These are phyloP conservation scores for Aspergillus japonicus DNA, from an alignment of 2,329 filamentous ascomycete genomes.

Conservation along the genomic window DNA sequence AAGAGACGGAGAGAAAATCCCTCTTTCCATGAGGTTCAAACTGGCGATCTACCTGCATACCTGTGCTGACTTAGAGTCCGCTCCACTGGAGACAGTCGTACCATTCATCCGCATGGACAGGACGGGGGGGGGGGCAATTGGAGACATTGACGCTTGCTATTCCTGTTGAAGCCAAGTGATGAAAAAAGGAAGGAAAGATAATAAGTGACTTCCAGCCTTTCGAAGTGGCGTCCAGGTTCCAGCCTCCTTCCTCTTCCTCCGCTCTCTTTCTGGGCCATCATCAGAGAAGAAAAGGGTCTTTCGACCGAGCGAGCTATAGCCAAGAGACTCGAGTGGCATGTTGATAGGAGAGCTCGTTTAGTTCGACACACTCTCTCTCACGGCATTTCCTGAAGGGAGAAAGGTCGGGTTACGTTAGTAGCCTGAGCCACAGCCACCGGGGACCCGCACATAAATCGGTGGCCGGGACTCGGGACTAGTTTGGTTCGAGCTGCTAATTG, in stretches of 20 bases:
- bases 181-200: no score
- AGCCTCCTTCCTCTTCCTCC: not conserved
- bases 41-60: not conserved
- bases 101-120: not conserved
- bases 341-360: not conserved
- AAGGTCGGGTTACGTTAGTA: not conserved
- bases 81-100: not conserved
- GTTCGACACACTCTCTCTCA: not conserved
- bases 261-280: not conserved
- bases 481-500: constrained; percentile 7
- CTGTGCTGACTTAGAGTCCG: not conserved
- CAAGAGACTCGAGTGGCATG: not conserved
- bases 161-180: not conserved
- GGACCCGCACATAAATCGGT: not conserved
- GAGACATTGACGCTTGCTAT: not conserved
- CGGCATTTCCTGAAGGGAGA: not conserved
- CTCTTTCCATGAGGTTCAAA: not conserved
- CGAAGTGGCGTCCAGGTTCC: not conserved
- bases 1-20: not conserved
- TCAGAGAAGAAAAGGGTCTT: not conserved
- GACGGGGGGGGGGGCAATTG: not conserved
- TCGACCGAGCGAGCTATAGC: not conserved
- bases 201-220: not conserved
- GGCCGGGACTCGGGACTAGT: not conserved
- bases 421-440: not conserved